Base-by-base conservation (phyloP, 1,284 basidiomycete species). In the Naganishia sp. region DNA sequence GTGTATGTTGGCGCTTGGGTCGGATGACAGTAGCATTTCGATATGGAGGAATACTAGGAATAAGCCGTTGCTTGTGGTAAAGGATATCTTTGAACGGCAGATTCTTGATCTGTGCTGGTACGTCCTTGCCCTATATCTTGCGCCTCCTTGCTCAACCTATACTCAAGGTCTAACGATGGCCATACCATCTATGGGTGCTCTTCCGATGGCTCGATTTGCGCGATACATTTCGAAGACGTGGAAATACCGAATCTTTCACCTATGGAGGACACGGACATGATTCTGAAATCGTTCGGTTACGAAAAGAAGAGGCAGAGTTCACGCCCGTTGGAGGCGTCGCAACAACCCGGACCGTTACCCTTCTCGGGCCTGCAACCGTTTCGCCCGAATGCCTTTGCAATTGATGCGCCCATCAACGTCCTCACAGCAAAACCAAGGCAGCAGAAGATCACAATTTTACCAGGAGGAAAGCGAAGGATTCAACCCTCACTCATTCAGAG, bases 51-150 rank as follows among this genome's bases (percentile, higher is more conserved):
- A 94, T 6, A 92, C 92, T 71, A 86, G 87, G 0, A 90, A 90
- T 10, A 85, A 90, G 58, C 96, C 96, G 0, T 81, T 98, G 6
- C 88, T 96, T 41, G 94, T 98, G 1, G 87, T 94, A 0, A 89
- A 91, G 72, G 93, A 98, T 70, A 88, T 96, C 0, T 98, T 99
- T 72, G 92, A 95, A 67, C 82, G 94, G 63, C 91, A 94, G 73
- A 90, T 98, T 55, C 89, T 97, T 84, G 96, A 99, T 76, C 83
- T 99, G 4, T 92, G 88, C 73, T 99, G 96, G 95, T 92, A 74
- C 69, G 87, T 76, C 11, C 15, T 13, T 31, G 42, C 32, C 6
- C 45, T 18, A 28, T 31, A 43, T 13, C 28, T 31, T 6, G 46
- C n/a, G 7, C 25, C 45, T 28, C 18, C 56, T 31, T 11, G 21